phyloP scores from a whole-genome alignment of 2,329 filamentous ascomycete species.

The Pseudocercospora fijiensis region DNA sequence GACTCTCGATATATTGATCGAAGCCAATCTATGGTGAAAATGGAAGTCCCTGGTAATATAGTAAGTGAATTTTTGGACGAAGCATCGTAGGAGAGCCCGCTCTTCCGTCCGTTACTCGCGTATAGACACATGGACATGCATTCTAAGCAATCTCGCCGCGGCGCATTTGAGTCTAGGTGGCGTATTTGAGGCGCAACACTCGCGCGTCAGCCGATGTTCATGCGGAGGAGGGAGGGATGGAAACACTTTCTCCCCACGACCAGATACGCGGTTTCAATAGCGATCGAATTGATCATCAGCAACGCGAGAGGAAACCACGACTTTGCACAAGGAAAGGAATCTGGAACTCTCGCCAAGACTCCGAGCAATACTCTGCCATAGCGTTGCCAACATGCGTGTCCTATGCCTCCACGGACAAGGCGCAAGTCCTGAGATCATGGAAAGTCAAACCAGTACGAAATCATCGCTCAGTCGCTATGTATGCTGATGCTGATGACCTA shows the following conservation, averaged over 20 bases:
- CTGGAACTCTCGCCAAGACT: neutral
- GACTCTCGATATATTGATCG: neutral
- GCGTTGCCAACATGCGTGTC: constrained; percentile 8
- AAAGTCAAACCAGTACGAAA: neutral
- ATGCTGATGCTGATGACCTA: neutral
- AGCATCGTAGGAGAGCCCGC: neutral
- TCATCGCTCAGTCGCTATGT: neutral
- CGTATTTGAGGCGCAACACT: neutral
- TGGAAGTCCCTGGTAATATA: neutral
- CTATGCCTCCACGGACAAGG: constrained; percentile 15
- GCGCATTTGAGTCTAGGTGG: neutral
- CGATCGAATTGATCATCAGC: neutral
- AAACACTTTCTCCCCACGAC: neutral
- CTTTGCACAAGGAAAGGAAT: neutral
- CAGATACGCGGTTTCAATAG: neutral
- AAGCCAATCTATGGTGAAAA: neutral
- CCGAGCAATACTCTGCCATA: neutral
- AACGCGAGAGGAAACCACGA: neutral
- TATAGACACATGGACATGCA: neutral
- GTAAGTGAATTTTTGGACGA: neutral
- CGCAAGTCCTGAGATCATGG: neutral
- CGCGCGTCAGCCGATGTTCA: neutral
- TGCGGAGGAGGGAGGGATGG: neutral
- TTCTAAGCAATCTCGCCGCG: constrained; percentile 2
- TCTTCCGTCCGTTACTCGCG: neutral